Percentiles rank a stretch among this genome's conserved stretches.
Conservation (phyloP, 1,284 basidiomycete species). For the Austroboletus niveus region DNA sequence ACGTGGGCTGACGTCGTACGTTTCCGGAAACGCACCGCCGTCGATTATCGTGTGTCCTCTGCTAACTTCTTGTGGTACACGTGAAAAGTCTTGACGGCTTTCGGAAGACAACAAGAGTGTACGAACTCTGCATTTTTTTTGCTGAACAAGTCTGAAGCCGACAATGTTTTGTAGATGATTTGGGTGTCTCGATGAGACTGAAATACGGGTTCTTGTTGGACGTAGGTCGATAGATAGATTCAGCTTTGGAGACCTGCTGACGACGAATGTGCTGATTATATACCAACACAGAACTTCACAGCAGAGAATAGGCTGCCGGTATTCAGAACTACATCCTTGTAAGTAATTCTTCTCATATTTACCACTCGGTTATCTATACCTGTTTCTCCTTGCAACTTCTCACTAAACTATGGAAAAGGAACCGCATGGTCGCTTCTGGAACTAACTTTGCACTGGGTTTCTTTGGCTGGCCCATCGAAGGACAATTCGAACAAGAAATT, state of each 20-base stretch:
- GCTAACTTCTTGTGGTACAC: no score
- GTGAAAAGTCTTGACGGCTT: constrained; percentile 67
- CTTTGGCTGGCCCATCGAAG: constrained; percentile 79
- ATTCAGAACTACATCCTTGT: constrained; percentile 87
- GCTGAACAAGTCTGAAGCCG: no score
- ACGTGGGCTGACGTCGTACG: constrained; percentile 1
- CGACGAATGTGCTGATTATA: not conserved
- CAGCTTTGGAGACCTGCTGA: not conserved
- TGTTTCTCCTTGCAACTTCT: no score
- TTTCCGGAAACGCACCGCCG: not conserved
- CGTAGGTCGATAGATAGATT: constrained; percentile 31
- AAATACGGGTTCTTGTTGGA: constrained; percentile 81
- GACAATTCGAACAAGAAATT: constrained; percentile 78
- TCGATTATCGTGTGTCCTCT: no score
- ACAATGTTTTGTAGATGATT: constrained; percentile 47
- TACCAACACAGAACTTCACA: constrained; percentile 64
- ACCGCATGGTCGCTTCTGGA: constrained; percentile 82
- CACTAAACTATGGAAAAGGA: constrained; percentile 37
- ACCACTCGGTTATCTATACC: not conserved
- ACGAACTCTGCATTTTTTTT: constrained; percentile 23
- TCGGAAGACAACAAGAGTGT: constrained; percentile 80
- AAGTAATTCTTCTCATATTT: constrained; percentile 27
- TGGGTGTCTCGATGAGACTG: constrained; percentile 69
- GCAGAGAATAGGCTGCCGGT: constrained; percentile 70
- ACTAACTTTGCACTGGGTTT: constrained; percentile 85